Evolutionary conservation across 495 filamentous ascomycete genomes (phyloP).

Genomic region (Penicillium daleae): DNA sequence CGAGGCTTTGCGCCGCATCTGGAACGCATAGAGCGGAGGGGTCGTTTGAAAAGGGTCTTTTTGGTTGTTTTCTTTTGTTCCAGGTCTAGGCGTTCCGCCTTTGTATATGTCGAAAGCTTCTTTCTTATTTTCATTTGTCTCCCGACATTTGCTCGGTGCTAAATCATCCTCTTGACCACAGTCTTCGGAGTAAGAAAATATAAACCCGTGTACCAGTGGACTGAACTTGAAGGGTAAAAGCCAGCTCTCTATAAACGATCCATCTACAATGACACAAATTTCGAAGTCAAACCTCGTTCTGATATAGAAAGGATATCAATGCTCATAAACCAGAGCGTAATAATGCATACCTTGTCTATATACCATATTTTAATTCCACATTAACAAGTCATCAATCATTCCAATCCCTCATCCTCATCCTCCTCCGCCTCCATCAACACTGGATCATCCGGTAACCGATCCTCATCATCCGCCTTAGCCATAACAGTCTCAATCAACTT

Average conservation of each 20-base stretch:
- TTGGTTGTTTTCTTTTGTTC: conserved; percentile 35
- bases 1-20: conserved; percentile 82
- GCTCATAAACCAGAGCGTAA: conserved; percentile 1
- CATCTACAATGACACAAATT: conserved; percentile 5
- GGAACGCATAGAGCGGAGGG: conserved; percentile 63
- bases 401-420: conserved; percentile 37
- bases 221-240: not conserved
- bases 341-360: no score
- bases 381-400: conserved; percentile 15
- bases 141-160: not conserved
- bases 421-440: conserved; percentile 29
- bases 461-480: conserved; percentile 57
- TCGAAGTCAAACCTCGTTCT: not conserved
- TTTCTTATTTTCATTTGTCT: conserved; percentile 25
- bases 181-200: conserved; percentile 15
- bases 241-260: conserved; percentile 1
- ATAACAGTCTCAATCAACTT: conserved; percentile 85
- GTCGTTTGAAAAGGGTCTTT: conserved; percentile 30
- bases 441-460: conserved; percentile 38
- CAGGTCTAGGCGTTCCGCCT: conserved; percentile 40
- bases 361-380: not conserved
- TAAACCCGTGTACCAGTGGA: not conserved
- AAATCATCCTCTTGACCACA: not conserved
- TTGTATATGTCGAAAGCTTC: conserved; percentile 43
- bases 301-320: not conserved